Base-by-base conservation (phyloP, 2,329 filamentous ascomycete genomes). In the Drechslerella dactyloides region DNA sequence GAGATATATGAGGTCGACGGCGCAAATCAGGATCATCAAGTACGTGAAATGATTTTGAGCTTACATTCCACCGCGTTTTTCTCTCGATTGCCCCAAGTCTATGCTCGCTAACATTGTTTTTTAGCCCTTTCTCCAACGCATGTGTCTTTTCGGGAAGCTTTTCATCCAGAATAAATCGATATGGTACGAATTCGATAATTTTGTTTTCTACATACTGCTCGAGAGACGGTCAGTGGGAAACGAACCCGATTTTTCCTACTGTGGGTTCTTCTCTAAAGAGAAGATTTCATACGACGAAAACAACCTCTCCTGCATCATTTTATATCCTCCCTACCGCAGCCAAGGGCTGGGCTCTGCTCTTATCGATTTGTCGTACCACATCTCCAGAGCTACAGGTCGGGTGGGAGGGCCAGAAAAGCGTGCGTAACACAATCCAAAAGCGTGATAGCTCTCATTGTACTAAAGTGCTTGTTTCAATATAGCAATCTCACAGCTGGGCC, bases 211-310 rank as follows among this genome's bases (percentile, higher is more conserved):
- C 79, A 85, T 96, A 2, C 87, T 97, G 59, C 89, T 94, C 50
- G 89, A 93, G 77, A 89, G 87, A 7, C 82, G 85, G 11, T n/a
- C 75, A 83, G 74, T 24, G 17, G 23, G 52, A 17, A 13, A 30
- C 79, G 44, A 78, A n/a, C n/a, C n/a, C 80, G 19, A 86, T 89
- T 77, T 88, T 97, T 30, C 86, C 93, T 50, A 64, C 23, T 62
- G 59, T 0, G 94, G 94, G n/a, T 97, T 97, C 84, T 99, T 97
- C 82, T 96, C 90, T 74, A 97, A 99, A 79, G 94, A 99, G 80
- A 97, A 97, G 79, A 90, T 97, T 83, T 96, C 91, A 2, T 99
- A 94, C 93, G 94, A 99, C 77, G 93, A 93, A 77, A 97, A 99
- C 80, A 99, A 97, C 75, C 84, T 99, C 3, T 94, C 94, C 0